phyloP scores from a whole-genome alignment of 2,329 filamentous ascomycete genomes.

The Talaromyces sp. region DNA sequence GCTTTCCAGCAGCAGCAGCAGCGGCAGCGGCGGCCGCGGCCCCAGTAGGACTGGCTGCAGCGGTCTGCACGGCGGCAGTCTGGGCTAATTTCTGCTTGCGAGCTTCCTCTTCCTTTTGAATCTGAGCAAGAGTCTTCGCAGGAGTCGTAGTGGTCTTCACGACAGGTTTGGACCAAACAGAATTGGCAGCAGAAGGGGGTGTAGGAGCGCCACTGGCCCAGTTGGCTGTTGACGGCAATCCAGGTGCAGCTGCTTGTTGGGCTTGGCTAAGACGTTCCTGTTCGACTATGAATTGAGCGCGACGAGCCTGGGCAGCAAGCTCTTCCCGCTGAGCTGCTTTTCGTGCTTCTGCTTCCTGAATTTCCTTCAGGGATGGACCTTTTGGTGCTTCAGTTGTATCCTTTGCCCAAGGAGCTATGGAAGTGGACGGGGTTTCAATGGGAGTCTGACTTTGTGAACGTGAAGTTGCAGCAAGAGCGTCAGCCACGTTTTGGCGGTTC shows the following conservation, averaged over 20 bases:
- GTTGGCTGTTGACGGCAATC: constrained; percentile 79
- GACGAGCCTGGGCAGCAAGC: constrained; percentile 68
- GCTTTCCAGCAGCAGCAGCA: constrained; percentile 57
- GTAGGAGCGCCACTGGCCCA: constrained; percentile 73
- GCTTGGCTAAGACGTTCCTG: constrained; percentile 66
- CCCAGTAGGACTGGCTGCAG: constrained; percentile 36
- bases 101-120: constrained; percentile 90
- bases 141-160: constrained; percentile 28
- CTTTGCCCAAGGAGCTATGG: constrained; percentile 91
- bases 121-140: constrained; percentile 77
- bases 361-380: constrained; percentile 89
- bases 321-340: constrained; percentile 89
- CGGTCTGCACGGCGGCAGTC: constrained; percentile 43
- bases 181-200: constrained; percentile 41
- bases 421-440: constrained; percentile 59
- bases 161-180: constrained; percentile 45
- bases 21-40: constrained; percentile 27
- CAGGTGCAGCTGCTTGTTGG: constrained; percentile 57
- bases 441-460: constrained; percentile 74
- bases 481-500: constrained; percentile 74
- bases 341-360: constrained; percentile 90
- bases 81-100: constrained; percentile 70
- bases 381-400: constrained; percentile 67
- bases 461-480: constrained; percentile 58
- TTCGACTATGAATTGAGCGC: constrained; percentile 62